Base-by-base conservation (phyloP, 129 eudicot genomes). In the Escallonia rubra region DNA sequence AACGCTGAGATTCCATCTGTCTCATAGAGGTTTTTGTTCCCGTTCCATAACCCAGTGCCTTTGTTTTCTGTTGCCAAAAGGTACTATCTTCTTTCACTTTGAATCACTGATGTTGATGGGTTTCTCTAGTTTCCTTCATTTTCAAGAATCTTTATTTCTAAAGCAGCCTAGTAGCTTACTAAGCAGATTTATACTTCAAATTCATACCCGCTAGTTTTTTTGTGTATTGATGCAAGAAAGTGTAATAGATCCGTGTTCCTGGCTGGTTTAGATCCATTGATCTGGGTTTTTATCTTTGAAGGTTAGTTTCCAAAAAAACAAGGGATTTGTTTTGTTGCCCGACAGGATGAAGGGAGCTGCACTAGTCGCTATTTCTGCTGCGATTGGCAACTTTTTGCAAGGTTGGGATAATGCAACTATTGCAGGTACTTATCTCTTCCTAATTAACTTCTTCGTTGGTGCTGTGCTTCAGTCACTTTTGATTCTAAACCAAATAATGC, bases 331-430 rank as follows among this genome's bases (percentile, higher is more conserved):
- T 42, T 61, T 43, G 5, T 58, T 64, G 68, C 63, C 53, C 6
- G 15, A 70, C 59, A 78, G 71, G 70, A 87, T 87, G 95, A 81
- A 83, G 56, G 87, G 85, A 23, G 95, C 95, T 73, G 95, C 78
- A 12, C 60, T 78, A 63, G 95, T 87, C 73, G 95, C 95, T 45
- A 68, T 87, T 66, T 79, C 83, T 69, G 95, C 90, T 39, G 70
- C 95, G 59, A 81, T 87, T 70, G 95, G 95, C 54, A 87, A 87
- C 78, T 69, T 87, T 39, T 79, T 87, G 66, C 95, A 87, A 71
- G 95, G 95, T 40, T 87, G 95, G 90, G 95, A 87, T 79, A 87
- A 87, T 83, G 95, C 95, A 45, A 78, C 87, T 52, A 87, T 87
- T 78, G 95, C 90, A 80, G 95, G 95, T 87, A 69, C 55, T 65